Conservation (phyloP, 2,329 filamentous ascomycete genomes). For the Ceratocystis diversiconidia region DNA sequence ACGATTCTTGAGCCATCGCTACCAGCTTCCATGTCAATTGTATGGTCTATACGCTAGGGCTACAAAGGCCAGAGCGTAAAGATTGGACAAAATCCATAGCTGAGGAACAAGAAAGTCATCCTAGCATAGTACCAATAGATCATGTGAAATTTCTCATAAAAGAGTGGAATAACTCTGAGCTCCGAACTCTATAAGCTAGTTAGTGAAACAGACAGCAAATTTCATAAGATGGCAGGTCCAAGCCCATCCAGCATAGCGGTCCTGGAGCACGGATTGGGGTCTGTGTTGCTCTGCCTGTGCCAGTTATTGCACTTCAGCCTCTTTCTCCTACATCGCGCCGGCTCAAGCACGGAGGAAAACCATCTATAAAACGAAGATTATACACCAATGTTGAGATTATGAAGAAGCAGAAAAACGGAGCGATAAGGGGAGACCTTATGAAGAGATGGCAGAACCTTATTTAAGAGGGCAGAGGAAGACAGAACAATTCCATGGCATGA, state of each 20-base stretch:
- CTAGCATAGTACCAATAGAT: neutral
- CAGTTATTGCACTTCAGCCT: neutral
- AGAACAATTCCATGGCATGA: too few species aligned
- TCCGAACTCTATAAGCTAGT: neutral
- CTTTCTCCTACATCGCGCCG: neutral
- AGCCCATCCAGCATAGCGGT: neutral
- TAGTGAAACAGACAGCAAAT: neutral
- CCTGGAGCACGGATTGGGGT: neutral
- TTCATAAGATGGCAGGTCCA: neutral
- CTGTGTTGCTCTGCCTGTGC: too few species aligned
- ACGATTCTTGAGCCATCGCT: neutral
- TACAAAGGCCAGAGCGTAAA: neutral
- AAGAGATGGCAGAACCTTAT: too few species aligned
- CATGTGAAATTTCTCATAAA: too few species aligned
- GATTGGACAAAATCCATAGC: neutral
- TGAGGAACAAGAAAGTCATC: neutral
- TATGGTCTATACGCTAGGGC: neutral
- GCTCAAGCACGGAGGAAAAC: too few species aligned
- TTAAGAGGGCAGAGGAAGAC: too few species aligned
- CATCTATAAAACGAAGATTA: too few species aligned
- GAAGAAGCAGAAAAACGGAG: too few species aligned
- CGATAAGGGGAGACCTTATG: too few species aligned
- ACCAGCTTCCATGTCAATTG: neutral
- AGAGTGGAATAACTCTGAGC: neutral
- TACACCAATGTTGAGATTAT: too few species aligned